Base-by-base conservation (phyloP, 2,329 filamentous ascomycete species). In the Graphiopsis chlorocephala region DNA sequence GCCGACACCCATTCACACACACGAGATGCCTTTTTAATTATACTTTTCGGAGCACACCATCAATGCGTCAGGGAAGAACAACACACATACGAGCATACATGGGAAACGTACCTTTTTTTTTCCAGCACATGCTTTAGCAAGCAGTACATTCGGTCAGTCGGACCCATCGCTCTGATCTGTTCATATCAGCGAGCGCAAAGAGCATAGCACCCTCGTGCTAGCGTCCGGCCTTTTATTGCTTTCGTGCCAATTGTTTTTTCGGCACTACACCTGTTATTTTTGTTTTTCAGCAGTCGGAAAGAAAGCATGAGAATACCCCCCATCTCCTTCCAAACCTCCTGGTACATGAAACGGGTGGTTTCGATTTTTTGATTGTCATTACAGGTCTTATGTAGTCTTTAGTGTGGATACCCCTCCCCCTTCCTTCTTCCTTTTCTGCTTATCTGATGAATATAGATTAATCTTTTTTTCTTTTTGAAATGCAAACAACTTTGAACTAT, bases 391-490 rank as follows among this genome's bases (percentile, higher is more conserved):
- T 29, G 35, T 42, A 28, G 57, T 45, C n/a, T 25, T 60, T 50
- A 35, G 42, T 61, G 58, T 50, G 31, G 42, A 61, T 61, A 47
- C 58, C 64, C 67, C 64, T 72, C 69, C 64, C 64, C 53, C 29
- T 31, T 25, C 7, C 31, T 38, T 56, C 31, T 38, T 56, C 38
- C 14, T 12, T 38, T 25, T 10, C 25, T 29, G 14, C 7, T 29
- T 29, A 5, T n/a, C 14, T 17, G 50, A 53, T 14, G 50, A 31
- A 53, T 53, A 53, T 53, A 53, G 50, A 53, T 31, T 29, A 53
- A 29, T 53, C 31, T 15, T 28, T 20, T 20, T 45, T 45, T n/a
- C n/a, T n/a, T n/a, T 31, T 31, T 31, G 29, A 31, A 45, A 45
- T 20, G 7, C 6, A 45, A 11, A 45, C n/a, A n/a, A n/a, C n/a